Conservation (phyloP, 2,329 filamentous ascomycete genomes). For the Calycina herbarum region DNA sequence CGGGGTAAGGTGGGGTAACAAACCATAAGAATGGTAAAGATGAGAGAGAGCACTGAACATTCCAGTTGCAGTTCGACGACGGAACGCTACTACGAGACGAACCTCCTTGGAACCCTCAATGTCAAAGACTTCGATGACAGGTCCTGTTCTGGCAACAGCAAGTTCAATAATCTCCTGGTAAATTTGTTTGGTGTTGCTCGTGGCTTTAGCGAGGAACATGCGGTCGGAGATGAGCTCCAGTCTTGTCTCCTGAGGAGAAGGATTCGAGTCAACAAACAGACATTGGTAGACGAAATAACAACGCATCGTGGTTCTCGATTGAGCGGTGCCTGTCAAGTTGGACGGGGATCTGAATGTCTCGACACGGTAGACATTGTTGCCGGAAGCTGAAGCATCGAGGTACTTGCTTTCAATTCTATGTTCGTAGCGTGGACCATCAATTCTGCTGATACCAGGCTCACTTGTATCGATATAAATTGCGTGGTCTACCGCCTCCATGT, state of each 20-base stretch:
- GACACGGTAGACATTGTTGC: slow-evolving; percentile 76
- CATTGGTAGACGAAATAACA: slow-evolving; percentile 99
- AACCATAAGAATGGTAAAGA: slow-evolving; percentile 96
- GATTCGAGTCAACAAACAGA: slow-evolving; percentile 77
- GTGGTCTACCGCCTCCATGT: slow-evolving; percentile 93
- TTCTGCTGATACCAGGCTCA: slow-evolving; percentile 75
- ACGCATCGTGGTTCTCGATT: slow-evolving; percentile 78
- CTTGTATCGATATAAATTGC: slow-evolving; percentile 99
- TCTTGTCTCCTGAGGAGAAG: slow-evolving; percentile 76
- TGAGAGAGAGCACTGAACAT: slow-evolving; percentile 95
- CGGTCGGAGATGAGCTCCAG: slow-evolving; percentile 90
- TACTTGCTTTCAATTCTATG: slow-evolving; percentile 94
- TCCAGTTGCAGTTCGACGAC: slow-evolving; percentile 85
- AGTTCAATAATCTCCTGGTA: slow-evolving; percentile 92
- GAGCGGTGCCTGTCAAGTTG: slow-evolving; percentile 63
- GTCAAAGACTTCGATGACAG: slow-evolving; percentile 97
- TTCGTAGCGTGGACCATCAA: slow-evolving; percentile 87
- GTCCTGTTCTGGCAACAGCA: slow-evolving; percentile 81
- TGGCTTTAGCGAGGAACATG: slow-evolving; percentile 94
- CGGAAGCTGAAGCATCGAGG: slow-evolving; percentile 69
- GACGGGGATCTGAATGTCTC: slow-evolving; percentile 96
- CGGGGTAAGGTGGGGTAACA: slow-evolving; percentile 42
- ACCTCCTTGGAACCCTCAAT: slow-evolving; percentile 91
- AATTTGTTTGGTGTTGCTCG: slow-evolving; percentile 90
- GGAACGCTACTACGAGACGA: slow-evolving; percentile 91